A percentile compares a stretch with the other conserved stretches of the same genome.
These are phyloP conservation scores for Acanthamoeba royreba DNA, from an alignment of 208 protist species.

Conservation along the genomic window DNA sequence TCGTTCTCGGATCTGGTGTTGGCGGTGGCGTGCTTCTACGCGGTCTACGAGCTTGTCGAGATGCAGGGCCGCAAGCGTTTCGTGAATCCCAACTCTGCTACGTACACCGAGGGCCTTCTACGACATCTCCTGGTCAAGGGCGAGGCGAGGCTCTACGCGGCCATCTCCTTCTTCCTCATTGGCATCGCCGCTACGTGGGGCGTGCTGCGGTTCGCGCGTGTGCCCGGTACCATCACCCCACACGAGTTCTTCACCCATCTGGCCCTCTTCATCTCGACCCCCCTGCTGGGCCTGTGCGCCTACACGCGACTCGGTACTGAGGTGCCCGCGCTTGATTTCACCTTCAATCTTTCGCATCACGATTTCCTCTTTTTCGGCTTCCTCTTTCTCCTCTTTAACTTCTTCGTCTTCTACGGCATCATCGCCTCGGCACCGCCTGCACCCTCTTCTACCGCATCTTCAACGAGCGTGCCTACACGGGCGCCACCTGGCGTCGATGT, in stretches of 20 bases:
- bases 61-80: background rate
- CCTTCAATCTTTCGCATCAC: background rate
- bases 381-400: background rate
- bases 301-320: no score
- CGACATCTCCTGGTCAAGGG: background rate
- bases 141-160: background rate
- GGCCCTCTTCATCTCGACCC: constrained; percentile 2
- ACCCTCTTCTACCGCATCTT: no score
- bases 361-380: background rate
- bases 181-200: background rate
- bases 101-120: background rate
- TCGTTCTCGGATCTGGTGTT: constrained; percentile 19
- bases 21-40: background rate
- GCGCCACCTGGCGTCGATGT: no score
- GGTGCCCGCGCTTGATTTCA: background rate
- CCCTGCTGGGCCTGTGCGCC: background rate
- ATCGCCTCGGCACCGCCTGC: background rate
- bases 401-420: constrained; percentile 12
- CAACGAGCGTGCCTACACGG: no score
- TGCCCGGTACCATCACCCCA: background rate
- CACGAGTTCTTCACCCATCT: constrained; percentile 42
- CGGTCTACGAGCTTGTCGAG: background rate
- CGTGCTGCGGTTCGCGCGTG: constrained; percentile 11
- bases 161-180: constrained; percentile 2
- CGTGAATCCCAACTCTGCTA: background rate